Conservation (phyloP, 441 rosid genomes). For the Pelargonium myrrhifolium region DNA sequence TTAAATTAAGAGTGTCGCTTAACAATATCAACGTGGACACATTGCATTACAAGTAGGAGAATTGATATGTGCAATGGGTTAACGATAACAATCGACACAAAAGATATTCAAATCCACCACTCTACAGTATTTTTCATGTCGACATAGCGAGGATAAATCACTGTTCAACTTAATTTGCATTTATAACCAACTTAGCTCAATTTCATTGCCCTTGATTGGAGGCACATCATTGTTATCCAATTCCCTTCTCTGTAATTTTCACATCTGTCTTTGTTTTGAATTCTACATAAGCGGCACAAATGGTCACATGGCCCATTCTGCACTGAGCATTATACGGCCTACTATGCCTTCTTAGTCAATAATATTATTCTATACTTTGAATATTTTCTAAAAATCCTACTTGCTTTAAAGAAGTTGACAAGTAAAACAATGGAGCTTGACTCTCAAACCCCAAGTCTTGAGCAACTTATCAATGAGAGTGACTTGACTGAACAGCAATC, state of each 20-base stretch:
- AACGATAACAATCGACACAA: too few species aligned
- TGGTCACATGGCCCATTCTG: constrained; percentile 4
- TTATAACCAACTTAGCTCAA: neutral
- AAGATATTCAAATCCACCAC: too few species aligned
- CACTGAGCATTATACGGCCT: neutral
- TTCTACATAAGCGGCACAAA: neutral
- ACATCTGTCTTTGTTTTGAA: neutral
- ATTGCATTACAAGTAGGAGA: too few species aligned
- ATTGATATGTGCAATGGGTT: too few species aligned
- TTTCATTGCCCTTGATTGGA: neutral
- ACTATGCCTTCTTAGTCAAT: neutral
- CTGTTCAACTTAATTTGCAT: neutral
- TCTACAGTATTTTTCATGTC: too few species aligned
- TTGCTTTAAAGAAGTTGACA: neutral
- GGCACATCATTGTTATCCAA: neutral
- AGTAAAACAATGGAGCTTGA: neutral
- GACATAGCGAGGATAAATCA: neutral
- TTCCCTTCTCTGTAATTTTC: neutral
- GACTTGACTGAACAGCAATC: neutral
- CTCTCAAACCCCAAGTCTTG: constrained; percentile 4
- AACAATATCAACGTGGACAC: too few species aligned
- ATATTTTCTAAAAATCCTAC: neutral
- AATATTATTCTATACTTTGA: neutral
- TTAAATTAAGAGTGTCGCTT: too few species aligned
- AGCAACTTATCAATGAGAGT: neutral